These are phyloP conservation scores for Penicillium bovifimosum DNA, from an alignment of 495 filamentous ascomycete genomes.

Conservation along the genomic window DNA sequence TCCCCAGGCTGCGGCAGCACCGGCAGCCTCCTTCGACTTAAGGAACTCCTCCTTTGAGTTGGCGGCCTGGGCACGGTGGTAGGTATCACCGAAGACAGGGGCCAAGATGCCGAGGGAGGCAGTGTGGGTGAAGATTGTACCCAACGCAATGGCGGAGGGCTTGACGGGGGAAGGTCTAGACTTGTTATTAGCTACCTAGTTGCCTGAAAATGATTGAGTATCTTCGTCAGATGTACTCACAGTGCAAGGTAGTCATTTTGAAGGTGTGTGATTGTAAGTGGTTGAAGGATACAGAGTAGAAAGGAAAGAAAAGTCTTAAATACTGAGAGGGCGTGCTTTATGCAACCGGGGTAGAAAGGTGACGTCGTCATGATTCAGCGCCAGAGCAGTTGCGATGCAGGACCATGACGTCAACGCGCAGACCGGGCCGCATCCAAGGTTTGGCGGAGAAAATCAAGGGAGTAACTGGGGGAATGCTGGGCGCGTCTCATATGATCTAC, in stretches of 20 bases:
- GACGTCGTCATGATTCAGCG: conserved; percentile 44
- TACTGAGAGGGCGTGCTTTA: conserved; percentile 9
- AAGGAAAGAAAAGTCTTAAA: background rate
- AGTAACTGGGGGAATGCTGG: background rate
- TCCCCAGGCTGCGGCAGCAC: conserved; percentile 84
- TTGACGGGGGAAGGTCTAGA: conserved; percentile 91
- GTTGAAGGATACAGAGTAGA: background rate
- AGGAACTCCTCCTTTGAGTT: conserved; percentile 96
- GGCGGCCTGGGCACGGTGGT: conserved; percentile 83
- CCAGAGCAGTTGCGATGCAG: conserved; percentile 5
- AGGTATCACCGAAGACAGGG: conserved; percentile 91
- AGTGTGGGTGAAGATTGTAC: conserved; percentile 90
- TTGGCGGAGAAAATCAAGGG: background rate
- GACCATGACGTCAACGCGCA: conserved; percentile 23
- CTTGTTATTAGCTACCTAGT: background rate
- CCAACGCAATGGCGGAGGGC: conserved; percentile 94
- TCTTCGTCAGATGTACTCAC: conserved; percentile 37
- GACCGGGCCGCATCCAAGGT: background rate
- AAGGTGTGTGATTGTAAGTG: conserved; percentile 2
- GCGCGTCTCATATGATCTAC: background rate
- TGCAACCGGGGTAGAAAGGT: conserved; percentile 15
- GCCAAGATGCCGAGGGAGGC: conserved; percentile 73
- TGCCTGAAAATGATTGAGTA: background rate
- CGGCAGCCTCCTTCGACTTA: conserved; percentile 84
- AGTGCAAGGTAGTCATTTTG: conserved; percentile 59